Base-by-base conservation (phyloP, 2,329 filamentous ascomycete species). In the Metarhizium brunneum region DNA sequence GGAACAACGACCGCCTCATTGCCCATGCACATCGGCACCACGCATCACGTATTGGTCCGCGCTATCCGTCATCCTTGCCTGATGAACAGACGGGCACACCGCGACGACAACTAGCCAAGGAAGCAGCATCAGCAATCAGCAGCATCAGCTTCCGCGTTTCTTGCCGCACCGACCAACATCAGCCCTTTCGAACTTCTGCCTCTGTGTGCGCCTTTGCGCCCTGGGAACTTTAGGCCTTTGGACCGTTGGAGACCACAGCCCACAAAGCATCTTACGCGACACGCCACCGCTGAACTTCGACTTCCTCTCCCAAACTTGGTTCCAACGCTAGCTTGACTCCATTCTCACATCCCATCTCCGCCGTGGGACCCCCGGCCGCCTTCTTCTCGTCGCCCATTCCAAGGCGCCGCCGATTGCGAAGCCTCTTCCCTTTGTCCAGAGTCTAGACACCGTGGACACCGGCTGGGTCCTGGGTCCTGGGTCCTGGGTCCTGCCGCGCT, bases 331-430 rank as follows among this genome's bases (percentile, higher is more conserved):
- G 55, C 59, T 60, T 18, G 58, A 56, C 59, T 65, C 58, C 58
- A 60, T 63, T 64, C 57, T 58, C 6, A 25, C 57, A 59, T 66
- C 60, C 57, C 53, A 53, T 63, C 57, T 64, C 59, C 60, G 62
- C 61, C 61, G 61, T 54, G 59, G 60, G 51, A 58, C 54, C 59
- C 42, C 42, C 42, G n/a, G 53, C 59, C 58, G 43, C 58, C 54
- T 59, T 54, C 35, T 62, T 61, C 59, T 56, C 40, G 30, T 50
- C 32, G 42, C 16, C 50, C 52, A 25, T 50, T 49, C 20, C 20
- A 40, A 54, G 10, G 45, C 52, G 52, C 45, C 38, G 42, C 50
- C 40, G 43, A 57, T 57, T 59, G 55, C 58, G 57, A 56, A 60
- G 56, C 53, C 54, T 60, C 53, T 59, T 55, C 36, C 56, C 58